phyloP scores from a whole-genome alignment of 192 early-diverging fungal species.

The Lunasporangiospora selenospora region DNA sequence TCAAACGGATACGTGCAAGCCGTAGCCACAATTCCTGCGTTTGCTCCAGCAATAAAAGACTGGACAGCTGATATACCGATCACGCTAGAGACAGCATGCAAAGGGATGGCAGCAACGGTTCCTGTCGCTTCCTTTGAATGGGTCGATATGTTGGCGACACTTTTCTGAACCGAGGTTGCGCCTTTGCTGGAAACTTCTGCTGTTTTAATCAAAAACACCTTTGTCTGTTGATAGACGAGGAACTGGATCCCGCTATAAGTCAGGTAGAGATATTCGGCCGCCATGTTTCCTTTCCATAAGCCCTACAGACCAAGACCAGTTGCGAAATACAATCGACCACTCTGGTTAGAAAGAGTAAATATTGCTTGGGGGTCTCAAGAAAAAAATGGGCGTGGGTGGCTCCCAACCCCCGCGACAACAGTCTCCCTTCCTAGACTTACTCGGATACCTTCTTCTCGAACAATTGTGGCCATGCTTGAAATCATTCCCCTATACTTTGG shows the following conservation, averaged over 20 bases:
- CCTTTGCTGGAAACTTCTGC: neutral
- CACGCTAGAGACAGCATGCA: too few species aligned
- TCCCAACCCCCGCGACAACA: neutral
- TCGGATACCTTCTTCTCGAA: slow-evolving; percentile 74
- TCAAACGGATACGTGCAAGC: slow-evolving; percentile 87
- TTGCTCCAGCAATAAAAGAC: slow-evolving; percentile 72
- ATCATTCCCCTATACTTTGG: slow-evolving; percentile 70
- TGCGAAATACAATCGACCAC: too few species aligned
- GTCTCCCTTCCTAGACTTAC: slow-evolving; percentile 35
- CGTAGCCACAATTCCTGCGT: slow-evolving; percentile 78
- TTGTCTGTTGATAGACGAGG: slow-evolving; percentile 64
- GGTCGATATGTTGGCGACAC: too few species aligned
- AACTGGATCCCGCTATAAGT: slow-evolving; percentile 87
- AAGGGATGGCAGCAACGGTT: too few species aligned
- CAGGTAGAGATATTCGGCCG: slow-evolving; percentile 88
- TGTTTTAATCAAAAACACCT: slow-evolving; percentile 25
- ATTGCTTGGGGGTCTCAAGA: too few species aligned
- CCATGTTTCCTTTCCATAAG: slow-evolving; percentile 89
- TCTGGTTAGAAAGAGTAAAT: neutral
- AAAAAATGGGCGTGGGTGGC: neutral
- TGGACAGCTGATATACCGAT: slow-evolving; percentile 8
- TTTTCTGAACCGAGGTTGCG: too few species aligned
- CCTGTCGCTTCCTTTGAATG: neutral
- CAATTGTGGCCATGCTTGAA: slow-evolving; percentile 66
- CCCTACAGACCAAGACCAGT: slow-evolving; percentile 48